Evolutionary conservation across 805 yeast genomes (phyloP).

Genomic region (Cyberlindnera sargentensis): DNA sequence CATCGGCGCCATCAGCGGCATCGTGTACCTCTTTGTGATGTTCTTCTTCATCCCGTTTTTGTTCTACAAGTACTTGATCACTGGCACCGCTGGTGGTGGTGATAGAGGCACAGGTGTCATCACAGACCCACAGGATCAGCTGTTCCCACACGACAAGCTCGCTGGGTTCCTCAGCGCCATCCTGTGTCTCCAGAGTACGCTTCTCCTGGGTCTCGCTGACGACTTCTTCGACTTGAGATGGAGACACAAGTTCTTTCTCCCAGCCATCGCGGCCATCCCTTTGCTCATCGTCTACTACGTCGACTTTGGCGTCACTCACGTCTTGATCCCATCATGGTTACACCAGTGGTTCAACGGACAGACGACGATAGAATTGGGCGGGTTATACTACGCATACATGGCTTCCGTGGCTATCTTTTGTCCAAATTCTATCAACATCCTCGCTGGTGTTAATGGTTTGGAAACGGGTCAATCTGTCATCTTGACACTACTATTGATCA

Average conservation of each 20-base stretch:
- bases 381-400: slow-evolving; percentile 83
- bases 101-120: slow-evolving; percentile 35
- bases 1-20: slow-evolving; percentile 84
- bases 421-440: slow-evolving; percentile 91
- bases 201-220: slow-evolving; percentile 83
- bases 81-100: slow-evolving; percentile 53
- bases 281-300: slow-evolving; percentile 84
- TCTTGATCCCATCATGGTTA: slow-evolving; percentile 66
- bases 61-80: slow-evolving; percentile 68
- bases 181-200: slow-evolving; percentile 74
- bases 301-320: slow-evolving; percentile 87
- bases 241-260: slow-evolving; percentile 95
- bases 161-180: slow-evolving; percentile 84
- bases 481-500: slow-evolving; percentile 58
- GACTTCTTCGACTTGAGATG: slow-evolving; percentile 94
- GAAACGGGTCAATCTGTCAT: slow-evolving; percentile 94
- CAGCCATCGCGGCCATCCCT: slow-evolving; percentile 92
- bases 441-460: slow-evolving; percentile 94
- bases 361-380: slow-evolving; percentile 61
- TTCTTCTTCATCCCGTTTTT: slow-evolving; percentile 81
- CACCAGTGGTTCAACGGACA: slow-evolving; percentile 33
- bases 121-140: slow-evolving; percentile 6
- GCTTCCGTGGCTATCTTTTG: slow-evolving; percentile 86
- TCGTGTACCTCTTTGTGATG: slow-evolving; percentile 75
- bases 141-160: slow-evolving; percentile 74